Percentiles rank a stretch among this genome's conserved stretches.
Evolutionary conservation across 148 eudicot species (phyloP).

Genomic region (Chenopodium quinoa): DNA sequence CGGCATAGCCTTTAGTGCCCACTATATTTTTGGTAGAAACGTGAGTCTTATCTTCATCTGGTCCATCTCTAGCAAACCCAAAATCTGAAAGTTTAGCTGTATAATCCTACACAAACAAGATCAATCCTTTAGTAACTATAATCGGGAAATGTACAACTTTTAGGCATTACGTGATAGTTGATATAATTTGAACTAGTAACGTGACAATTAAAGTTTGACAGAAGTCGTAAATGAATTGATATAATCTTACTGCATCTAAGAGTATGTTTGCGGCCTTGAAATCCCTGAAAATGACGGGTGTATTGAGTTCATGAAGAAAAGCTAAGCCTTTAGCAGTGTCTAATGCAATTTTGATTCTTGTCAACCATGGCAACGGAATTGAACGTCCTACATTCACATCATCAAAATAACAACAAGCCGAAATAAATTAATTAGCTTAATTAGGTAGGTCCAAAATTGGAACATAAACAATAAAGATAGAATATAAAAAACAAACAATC

Average conservation of each 20-base stretch:
- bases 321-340: conserved; percentile 81
- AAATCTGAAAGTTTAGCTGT: conserved; percentile 77
- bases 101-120: conserved; percentile 38
- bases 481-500: neutral
- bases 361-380: conserved; percentile 61
- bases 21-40: conserved; percentile 56
- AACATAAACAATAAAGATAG: conserved; percentile 6
- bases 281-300: conserved; percentile 70
- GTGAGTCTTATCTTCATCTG: conserved; percentile 63
- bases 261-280: conserved; percentile 78
- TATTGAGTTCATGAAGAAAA: conserved; percentile 68
- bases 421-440: neutral
- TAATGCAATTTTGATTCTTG: conserved; percentile 69
- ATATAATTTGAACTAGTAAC: neutral
- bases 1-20: conserved; percentile 78
- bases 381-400: conserved; percentile 47
- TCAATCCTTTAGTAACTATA: neutral
- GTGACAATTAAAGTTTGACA: neutral
- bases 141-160: neutral
- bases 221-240: too few relatives aligned
- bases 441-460: conserved; percentile 21
- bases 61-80: conserved; percentile 83
- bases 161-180: too few relatives aligned
- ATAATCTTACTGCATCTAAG: conserved; percentile 56
- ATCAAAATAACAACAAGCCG: neutral